Evolutionary conservation across 495 filamentous ascomycete species (phyloP), one percentile per base, ranked within the genome.

Genomic region (Neurospora sp.): DNA sequence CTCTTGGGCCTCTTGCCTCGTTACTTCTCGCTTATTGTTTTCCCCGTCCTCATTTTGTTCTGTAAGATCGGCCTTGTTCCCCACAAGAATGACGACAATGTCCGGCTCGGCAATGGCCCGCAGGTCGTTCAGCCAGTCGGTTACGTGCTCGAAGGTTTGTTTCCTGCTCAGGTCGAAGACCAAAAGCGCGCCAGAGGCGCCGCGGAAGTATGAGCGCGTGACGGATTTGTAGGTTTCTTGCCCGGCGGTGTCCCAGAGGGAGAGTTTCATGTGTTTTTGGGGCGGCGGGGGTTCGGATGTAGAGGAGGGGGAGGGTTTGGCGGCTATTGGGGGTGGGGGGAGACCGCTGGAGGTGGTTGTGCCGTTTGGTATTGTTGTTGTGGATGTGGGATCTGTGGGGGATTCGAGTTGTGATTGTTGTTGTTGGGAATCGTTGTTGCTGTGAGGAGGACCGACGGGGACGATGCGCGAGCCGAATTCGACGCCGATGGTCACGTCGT

Each of bases 151-250:
- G 81, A 98, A 98, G 10, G 94, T 98, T n/a, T 89, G 86, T 11
- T 89, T 89, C 39, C 95, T 88, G 10, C 92, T 92, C 76, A 99
- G 94, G 82, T 99, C 96, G 79, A 97, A 99, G 71, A 99, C 96
- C 27, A 99, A 88, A 4, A 99, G 86, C 7, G 95, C 96, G 59
- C 96, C 95, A 0, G 90, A 93, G 2, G 94, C 94, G 76, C 96
- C 96, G 39, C 96, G 90, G 83, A 99, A 99, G 83, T 99, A 99
- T 69, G 91, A 94, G 35, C 94, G 89, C 6, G 96, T 99, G 73
- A 99, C 94, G 69, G 92, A 93, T 79, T 96, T 96, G 85, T 97
- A 97, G 42, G 93, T 97, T 85, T 99, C 96, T 79, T 99, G 96
- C 5, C 96, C 96, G 35, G 96, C 96, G 0, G 96, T 99, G 81